phyloP scores from a whole-genome alignment of 1,139 yeast genomes.

The Magnusiomyces fungicola region DNA sequence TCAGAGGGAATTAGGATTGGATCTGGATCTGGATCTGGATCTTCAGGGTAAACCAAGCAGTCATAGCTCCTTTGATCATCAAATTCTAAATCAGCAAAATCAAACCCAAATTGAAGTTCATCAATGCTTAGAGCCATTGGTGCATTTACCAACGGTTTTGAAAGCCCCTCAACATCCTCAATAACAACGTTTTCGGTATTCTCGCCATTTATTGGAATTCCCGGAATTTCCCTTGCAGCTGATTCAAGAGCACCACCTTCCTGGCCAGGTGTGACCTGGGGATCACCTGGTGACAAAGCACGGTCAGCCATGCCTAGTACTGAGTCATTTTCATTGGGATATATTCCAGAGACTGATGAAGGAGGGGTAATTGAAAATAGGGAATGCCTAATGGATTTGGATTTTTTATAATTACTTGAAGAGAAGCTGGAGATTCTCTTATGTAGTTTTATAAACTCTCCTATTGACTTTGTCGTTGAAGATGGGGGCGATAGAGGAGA shows the following conservation, averaged over 20 bases:
- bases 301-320: neutral
- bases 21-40: neutral
- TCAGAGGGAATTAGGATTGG: neutral
- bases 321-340: neutral
- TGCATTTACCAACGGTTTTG: neutral
- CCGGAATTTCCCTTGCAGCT: neutral
- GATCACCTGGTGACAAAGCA: neutral
- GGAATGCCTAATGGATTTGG: neutral
- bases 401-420: neutral
- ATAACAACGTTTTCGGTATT: neutral
- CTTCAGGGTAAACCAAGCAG: slow-evolving; percentile 1
- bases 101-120: neutral
- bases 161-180: neutral
- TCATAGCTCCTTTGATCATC: slow-evolving; percentile 14
- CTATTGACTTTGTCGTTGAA: neutral
- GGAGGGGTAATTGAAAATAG: neutral
- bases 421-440: neutral
- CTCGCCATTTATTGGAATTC: neutral
- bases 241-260: neutral
- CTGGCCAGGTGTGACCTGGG: neutral
- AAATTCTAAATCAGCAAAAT: slow-evolving; percentile 8
- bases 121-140: neutral
- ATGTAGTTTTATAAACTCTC: slow-evolving; percentile 9
- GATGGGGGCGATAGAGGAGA: neutral
- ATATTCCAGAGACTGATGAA: neutral